phyloP scores from a whole-genome alignment of 768 basidiomycete genomes.

The Thelephora ganbajun region DNA sequence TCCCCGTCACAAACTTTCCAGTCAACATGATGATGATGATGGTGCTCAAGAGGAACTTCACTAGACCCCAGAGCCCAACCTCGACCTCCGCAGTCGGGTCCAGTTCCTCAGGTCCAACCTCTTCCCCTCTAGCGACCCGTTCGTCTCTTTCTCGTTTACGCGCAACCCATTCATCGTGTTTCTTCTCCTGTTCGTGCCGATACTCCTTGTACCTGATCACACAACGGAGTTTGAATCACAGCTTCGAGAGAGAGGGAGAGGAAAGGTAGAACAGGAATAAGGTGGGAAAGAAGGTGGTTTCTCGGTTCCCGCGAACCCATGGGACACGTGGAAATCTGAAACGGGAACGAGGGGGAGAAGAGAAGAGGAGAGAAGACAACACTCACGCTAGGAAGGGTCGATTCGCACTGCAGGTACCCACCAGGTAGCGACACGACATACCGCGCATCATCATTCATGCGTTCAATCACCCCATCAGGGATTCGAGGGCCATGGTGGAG shows the following conservation, averaged over 20 bases:
- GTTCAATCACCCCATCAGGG: no score
- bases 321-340: neutral
- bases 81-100: conserved; percentile 63
- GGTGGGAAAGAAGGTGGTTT: conserved; percentile 1
- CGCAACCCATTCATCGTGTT: conserved; percentile 51
- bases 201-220: conserved; percentile 49
- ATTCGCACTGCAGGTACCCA: conserved; percentile 44
- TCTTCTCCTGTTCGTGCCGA: conserved; percentile 42
- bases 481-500: neutral
- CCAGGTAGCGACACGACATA: neutral
- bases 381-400: conserved; percentile 71
- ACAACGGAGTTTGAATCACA: neutral
- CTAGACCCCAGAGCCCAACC: conserved; percentile 46
- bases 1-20: conserved; percentile 80
- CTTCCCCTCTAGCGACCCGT: conserved; percentile 61
- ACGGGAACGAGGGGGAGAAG: no score
- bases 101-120: conserved; percentile 55
- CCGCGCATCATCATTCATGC: neutral
- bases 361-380: conserved; percentile 4
- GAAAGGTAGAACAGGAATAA: neutral
- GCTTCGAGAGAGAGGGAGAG: conserved; percentile 2
- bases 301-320: no score
- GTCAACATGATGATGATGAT: conserved; percentile 41
- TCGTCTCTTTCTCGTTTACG: conserved; percentile 59
- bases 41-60: conserved; percentile 54